phyloP scores from a whole-genome alignment of 2,329 filamentous ascomycete species.

The Claviceps paspali region DNA sequence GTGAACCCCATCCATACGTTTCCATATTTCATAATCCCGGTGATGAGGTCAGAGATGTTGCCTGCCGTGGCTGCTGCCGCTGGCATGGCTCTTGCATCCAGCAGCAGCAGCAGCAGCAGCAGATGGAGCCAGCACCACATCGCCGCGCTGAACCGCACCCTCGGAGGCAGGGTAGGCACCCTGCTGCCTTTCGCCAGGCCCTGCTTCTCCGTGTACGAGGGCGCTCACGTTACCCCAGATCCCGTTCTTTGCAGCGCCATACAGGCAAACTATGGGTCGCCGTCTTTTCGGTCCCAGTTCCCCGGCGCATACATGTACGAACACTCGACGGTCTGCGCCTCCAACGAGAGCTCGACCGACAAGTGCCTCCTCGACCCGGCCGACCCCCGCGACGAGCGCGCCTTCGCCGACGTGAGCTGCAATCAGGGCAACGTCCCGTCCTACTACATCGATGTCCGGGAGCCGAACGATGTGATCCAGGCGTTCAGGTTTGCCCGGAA shows the following conservation, averaged over 20 bases:
- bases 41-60: neutral
- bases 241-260: slow-evolving; percentile 5
- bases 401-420: slow-evolving; percentile 4
- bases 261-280: slow-evolving; percentile 5
- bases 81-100: slow-evolving; percentile 4
- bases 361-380: slow-evolving; percentile 7
- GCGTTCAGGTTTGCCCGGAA: slow-evolving; percentile 4
- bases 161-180: slow-evolving; percentile 3
- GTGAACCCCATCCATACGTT: no score
- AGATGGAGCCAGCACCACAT: neutral
- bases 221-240: slow-evolving; percentile 2
- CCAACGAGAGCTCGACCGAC: slow-evolving; percentile 6
- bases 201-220: slow-evolving; percentile 9
- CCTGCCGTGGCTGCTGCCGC: neutral
- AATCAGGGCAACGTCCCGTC: slow-evolving; percentile 8
- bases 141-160: slow-evolving; percentile 5
- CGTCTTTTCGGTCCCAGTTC: slow-evolving; percentile 5
- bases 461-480: slow-evolving; percentile 5
- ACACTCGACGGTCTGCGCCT: slow-evolving; percentile 7
- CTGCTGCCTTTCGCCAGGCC: slow-evolving; percentile 7
- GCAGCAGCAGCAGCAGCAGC: no score
- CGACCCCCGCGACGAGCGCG: slow-evolving; percentile 1
- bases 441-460: slow-evolving; percentile 5
- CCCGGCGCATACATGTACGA: slow-evolving; percentile 10
- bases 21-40: no score